Evolutionary conservation across 768 basidiomycete genomes (phyloP).

Genomic region (Kwoniella dendrophila): DNA sequence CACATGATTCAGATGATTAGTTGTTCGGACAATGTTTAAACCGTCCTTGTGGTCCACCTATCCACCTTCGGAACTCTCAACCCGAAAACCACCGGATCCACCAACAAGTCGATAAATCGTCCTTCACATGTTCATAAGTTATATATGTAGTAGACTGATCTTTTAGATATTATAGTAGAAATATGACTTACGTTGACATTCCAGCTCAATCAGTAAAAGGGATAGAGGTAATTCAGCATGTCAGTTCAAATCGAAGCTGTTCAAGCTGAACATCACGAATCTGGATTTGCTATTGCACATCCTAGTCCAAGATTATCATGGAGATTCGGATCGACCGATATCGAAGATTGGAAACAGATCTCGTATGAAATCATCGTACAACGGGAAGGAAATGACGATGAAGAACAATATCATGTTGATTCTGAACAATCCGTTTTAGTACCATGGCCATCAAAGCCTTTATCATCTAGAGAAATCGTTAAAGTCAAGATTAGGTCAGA

Average conservation of each 20-base stretch:
- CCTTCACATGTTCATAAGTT: not conserved
- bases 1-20: not conserved
- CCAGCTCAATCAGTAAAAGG: too few relatives aligned
- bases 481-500: conserved; percentile 28
- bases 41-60: not conserved
- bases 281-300: conserved; percentile 34
- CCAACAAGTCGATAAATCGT: not conserved
- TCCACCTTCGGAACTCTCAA: conserved; percentile 1
- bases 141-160: not conserved
- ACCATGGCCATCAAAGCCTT: conserved; percentile 42
- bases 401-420: conserved; percentile 16
- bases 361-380: conserved; percentile 37
- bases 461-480: conserved; percentile 36
- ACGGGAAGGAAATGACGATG: conserved; percentile 2
- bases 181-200: not conserved
- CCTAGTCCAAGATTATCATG: conserved; percentile 44
- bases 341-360: conserved; percentile 43
- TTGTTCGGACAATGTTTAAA: conserved; percentile 6
- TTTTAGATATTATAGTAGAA: not conserved
- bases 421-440: conserved; percentile 39
- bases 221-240: too few relatives aligned
- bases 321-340: conserved; percentile 36
- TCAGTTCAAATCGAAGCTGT: conserved; percentile 17
- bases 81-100: conserved; percentile 14
- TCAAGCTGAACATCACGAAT: conserved; percentile 36